phyloP scores from a whole-genome alignment of 257 asterid genomes.

The Solanum tarijense region DNA sequence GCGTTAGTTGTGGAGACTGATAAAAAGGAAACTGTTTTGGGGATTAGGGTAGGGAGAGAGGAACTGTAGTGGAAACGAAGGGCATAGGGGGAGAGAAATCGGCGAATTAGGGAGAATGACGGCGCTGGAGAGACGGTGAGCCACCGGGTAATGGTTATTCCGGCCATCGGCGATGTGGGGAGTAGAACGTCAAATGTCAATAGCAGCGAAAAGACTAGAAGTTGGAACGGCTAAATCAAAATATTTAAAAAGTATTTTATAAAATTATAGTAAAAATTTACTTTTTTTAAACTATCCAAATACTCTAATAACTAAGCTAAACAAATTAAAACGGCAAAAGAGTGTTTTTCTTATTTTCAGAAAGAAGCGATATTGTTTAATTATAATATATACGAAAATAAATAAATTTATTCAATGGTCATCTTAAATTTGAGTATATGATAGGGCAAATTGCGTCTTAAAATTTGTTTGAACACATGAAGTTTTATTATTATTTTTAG shows the following conservation, averaged over 20 bases:
- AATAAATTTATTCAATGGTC: not conserved
- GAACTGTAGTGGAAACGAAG: not conserved
- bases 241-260: too few species aligned
- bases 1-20: not conserved
- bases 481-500: too few species aligned
- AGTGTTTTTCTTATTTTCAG: not conserved
- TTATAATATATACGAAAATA: not conserved
- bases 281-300: not conserved
- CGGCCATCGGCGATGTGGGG: constrained; percentile 6
- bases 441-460: accelerated
- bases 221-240: not conserved
- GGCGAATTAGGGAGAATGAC: not conserved
- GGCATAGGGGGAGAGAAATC: not conserved
- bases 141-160: not conserved
- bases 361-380: not conserved
- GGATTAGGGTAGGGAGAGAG: not conserved
- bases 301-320: not conserved
- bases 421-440: not conserved
- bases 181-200: not conserved
- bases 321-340: not conserved
- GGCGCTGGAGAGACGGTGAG: not conserved
- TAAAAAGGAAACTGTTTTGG: not conserved
- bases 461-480: not conserved
- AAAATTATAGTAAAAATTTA: too few species aligned
- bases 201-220: not conserved